Evolutionary conservation across 768 basidiomycete species (phyloP), one percentile per base, ranked within the genome.

Genomic region (Gymnopilus junonius): DNA sequence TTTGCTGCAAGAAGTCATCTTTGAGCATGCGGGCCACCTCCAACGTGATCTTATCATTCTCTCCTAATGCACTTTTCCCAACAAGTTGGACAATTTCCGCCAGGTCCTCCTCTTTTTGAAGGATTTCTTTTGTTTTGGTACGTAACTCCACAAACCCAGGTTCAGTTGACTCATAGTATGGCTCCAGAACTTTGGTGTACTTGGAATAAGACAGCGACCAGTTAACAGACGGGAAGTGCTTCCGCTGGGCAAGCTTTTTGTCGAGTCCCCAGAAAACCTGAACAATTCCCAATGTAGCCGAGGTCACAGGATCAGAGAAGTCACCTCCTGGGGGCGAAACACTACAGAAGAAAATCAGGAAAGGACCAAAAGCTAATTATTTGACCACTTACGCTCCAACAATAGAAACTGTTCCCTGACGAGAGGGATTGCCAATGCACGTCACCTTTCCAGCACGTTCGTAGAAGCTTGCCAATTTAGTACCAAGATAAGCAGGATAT

Each of bases 221-320:
- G 80, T 99, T 98, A 76, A 99, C 97, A n/a, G 96, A 97, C 1
- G 97, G 97, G 85, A 99, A 99, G 75, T 99, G 96, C 77, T 99
- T 99, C 65, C 97, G 87, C 75, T 99, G 97, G 2, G 97, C 97
- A 62, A 99, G 88, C 75, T 97, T 95, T 88, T 99, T 99, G 80
- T 99, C 97, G 27, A 99, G 87, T 76, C 97, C 97, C 97, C 97
- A 99, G 87, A 99, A 99, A 67, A 99, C 97, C 73, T 99, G 97
- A 10, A 99, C 97, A 73, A 99, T 99, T 82, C 95, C 88, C 59
- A 99, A 91, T 3, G 97, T 99, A 35, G 97, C 94, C 46, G 95
- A 90, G 8, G 97, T 99, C 63, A 99, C 97, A 35, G 97, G 97
- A 77, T 99, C 97, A 11, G 97, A 97, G 79, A 98, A 98, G 74